phyloP scores from a whole-genome alignment of 495 filamentous ascomycete species.

The Daldinia loculata region DNA sequence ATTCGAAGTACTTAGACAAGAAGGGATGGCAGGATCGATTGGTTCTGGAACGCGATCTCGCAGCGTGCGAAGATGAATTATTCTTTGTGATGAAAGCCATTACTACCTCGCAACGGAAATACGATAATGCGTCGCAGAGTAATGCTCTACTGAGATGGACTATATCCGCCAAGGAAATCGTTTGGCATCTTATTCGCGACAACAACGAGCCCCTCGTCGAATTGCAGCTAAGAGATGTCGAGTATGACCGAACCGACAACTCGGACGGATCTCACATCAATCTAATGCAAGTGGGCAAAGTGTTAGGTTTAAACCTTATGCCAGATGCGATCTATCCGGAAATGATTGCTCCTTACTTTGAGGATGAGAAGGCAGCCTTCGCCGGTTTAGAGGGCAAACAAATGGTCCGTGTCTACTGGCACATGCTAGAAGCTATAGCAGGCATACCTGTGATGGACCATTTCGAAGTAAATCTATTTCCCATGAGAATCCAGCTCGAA shows the following conservation, averaged over 20 bases:
- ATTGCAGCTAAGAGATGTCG: constrained; percentile 86
- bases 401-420: constrained; percentile 94
- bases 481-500: constrained; percentile 93
- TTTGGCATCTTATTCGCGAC: constrained; percentile 93
- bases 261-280: constrained; percentile 97
- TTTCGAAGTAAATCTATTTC: constrained; percentile 94
- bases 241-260: constrained; percentile 94
- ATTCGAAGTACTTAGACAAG: constrained; percentile 85
- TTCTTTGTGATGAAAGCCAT: constrained; percentile 99
- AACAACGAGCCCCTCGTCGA: constrained; percentile 89
- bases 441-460: constrained; percentile 97
- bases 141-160: constrained; percentile 88
- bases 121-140: constrained; percentile 73
- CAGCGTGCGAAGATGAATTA: constrained; percentile 91
- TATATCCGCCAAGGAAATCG: constrained; percentile 88
- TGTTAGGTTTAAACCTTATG: constrained; percentile 87
- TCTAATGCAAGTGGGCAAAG: constrained; percentile 79
- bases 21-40: constrained; percentile 92
- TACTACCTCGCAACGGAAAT: constrained; percentile 90
- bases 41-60: constrained; percentile 84
- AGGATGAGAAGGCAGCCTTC: constrained; percentile 63
- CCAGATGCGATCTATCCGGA: constrained; percentile 92
- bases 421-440: constrained; percentile 97
- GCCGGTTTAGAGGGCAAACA: constrained; percentile 63
- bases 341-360: constrained; percentile 89